A percentile compares a stretch with the other conserved stretches of the same genome.
phyloP scores from a whole-genome alignment of 331 rosid genomes.

The Phaseolus coccineus region DNA sequence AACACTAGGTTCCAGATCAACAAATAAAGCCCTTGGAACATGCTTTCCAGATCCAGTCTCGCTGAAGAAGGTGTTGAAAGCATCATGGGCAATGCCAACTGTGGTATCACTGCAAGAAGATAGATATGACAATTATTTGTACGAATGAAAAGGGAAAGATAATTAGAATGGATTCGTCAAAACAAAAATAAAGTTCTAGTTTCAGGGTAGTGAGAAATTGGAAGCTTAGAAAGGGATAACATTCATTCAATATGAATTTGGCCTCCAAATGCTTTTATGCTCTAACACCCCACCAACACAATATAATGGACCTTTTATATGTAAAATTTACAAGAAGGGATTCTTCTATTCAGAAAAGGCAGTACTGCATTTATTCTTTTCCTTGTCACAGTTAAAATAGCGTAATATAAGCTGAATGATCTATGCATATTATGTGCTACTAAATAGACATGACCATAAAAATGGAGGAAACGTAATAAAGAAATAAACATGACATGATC shows the following conservation, averaged over 20 bases:
- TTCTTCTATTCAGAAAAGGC: background rate
- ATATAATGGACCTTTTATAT: slow-evolving; percentile 5
- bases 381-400: background rate
- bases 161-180: background rate
- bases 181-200: slow-evolving; percentile 17
- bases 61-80: slow-evolving; percentile 74
- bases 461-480: too few relatives aligned
- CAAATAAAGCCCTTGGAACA: slow-evolving; percentile 75
- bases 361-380: background rate
- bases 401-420: background rate
- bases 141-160: slow-evolving; percentile 19
- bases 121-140: slow-evolving; percentile 23
- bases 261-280: slow-evolving; percentile 6
- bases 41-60: slow-evolving; percentile 70
- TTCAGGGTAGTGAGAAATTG: slow-evolving; percentile 27
- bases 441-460: background rate
- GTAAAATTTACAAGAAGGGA: background rate
- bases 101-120: slow-evolving; percentile 66
- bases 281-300: slow-evolving; percentile 4
- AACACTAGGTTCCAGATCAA: slow-evolving; percentile 77
- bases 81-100: slow-evolving; percentile 57
- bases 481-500: background rate
- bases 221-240: slow-evolving; percentile 1
- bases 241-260: slow-evolving; percentile 6
- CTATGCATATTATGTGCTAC: background rate